phyloP scores from a whole-genome alignment of 345 rosid genomes.

The Kandelia obovata region DNA sequence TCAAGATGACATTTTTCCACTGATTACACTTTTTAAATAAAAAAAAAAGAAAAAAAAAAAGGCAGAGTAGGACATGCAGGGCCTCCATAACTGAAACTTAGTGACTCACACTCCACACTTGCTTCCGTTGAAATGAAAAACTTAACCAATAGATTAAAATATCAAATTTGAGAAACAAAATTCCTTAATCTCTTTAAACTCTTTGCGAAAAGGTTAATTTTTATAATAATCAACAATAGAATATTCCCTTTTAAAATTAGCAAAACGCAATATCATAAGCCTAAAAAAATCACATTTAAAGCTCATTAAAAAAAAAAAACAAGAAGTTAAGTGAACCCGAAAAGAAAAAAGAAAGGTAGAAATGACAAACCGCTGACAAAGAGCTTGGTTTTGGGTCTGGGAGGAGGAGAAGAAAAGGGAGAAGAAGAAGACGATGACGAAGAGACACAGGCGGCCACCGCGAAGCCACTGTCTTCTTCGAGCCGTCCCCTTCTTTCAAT shows the following conservation, averaged over 20 bases:
- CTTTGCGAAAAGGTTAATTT: no score
- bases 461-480: not conserved
- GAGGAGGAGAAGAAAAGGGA: slow-evolving; percentile 17
- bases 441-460: slow-evolving; percentile 23
- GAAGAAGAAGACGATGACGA: slow-evolving; percentile 26
- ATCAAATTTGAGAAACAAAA: no score
- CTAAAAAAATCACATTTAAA: no score
- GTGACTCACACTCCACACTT: no score
- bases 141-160: no score
- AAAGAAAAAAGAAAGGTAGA: slow-evolving; percentile 6
- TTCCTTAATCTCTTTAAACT: no score
- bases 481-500: not conserved
- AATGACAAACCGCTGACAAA: slow-evolving; percentile 54
- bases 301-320: not conserved
- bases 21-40: not conserved
- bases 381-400: slow-evolving; percentile 46
- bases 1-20: not conserved
- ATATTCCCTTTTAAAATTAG: no score
- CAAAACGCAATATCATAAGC: no score
- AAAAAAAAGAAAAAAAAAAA: not conserved
- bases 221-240: no score
- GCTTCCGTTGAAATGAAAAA: no score
- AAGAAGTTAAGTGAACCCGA: not conserved
- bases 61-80: no score
- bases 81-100: no score